Evolutionary conservation across 2,329 filamentous ascomycete genomes (phyloP).

Genomic region (Penicillium janthinellum): DNA sequence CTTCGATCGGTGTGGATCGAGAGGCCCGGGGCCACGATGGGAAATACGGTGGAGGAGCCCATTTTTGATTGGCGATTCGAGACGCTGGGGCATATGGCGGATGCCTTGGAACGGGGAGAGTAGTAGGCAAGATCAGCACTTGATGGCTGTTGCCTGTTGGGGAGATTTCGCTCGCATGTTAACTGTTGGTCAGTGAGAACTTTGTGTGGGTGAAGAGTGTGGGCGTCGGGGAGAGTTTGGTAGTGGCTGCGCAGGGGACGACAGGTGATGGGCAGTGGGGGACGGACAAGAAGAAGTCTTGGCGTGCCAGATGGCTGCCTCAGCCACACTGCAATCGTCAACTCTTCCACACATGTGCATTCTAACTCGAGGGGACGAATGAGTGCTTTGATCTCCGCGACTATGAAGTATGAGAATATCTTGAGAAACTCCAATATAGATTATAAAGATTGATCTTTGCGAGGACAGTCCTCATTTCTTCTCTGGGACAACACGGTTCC

Average conservation of each 20-base stretch:
- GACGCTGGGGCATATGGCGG: slow-evolving; percentile 63
- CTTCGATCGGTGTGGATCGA: slow-evolving; percentile 67
- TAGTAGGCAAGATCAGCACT: not conserved
- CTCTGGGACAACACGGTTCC: not conserved
- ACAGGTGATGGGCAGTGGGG: not conserved
- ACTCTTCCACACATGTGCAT: not conserved
- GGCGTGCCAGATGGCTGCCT: not conserved
- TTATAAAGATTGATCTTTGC: no score
- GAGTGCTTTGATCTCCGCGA: not conserved
- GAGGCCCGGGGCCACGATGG: slow-evolving; percentile 44
- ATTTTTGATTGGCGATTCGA: slow-evolving; percentile 60
- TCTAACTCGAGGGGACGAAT: not conserved
- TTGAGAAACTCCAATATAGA: no score
- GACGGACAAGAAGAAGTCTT: not conserved
- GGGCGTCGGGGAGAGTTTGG: no score
- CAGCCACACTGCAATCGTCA: slow-evolving; percentile 3
- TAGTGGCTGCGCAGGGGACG: not conserved
- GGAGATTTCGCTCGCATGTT: not conserved
- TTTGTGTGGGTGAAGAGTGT: not conserved
- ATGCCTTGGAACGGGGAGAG: slow-evolving; percentile 37
- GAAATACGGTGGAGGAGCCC: slow-evolving; percentile 40
- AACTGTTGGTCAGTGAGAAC: not conserved
- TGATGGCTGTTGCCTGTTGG: slow-evolving; percentile 5
- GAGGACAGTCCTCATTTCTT: no score
- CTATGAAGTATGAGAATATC: no score